phyloP scores from a whole-genome alignment of 495 filamentous ascomycete species.

The Trypethelium eluteriae region DNA sequence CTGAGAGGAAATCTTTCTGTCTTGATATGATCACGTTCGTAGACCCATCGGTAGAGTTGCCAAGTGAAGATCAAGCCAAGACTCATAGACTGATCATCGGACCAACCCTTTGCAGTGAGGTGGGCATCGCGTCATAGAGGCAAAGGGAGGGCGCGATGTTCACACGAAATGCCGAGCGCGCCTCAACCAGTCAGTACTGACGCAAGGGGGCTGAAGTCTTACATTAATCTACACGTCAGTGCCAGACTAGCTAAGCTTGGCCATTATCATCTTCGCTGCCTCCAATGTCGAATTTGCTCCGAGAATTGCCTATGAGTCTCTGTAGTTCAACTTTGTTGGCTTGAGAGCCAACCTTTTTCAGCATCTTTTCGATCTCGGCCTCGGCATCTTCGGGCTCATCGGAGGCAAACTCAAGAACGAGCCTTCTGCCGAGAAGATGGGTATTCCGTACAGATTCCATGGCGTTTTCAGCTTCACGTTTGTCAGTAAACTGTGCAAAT shows the following conservation, averaged over 20 bases:
- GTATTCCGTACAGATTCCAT: slow-evolving; percentile 85
- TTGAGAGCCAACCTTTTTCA: slow-evolving; percentile 84
- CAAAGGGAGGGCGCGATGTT: slow-evolving; percentile 11
- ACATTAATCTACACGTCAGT: not conserved
- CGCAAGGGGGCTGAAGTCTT: not conserved
- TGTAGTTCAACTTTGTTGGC: slow-evolving; percentile 80
- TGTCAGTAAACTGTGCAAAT: slow-evolving; percentile 91
- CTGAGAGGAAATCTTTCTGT: too few relatives aligned
- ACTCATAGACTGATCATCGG: not conserved
- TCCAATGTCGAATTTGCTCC: slow-evolving; percentile 81
- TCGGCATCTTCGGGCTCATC: slow-evolving; percentile 83
- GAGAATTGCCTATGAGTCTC: slow-evolving; percentile 69
- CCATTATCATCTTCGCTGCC: slow-evolving; percentile 50
- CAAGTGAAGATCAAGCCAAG: not conserved
- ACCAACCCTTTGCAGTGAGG: not conserved
- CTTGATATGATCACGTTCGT: too few relatives aligned
- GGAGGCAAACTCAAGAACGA: slow-evolving; percentile 85
- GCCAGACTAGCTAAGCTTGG: not conserved
- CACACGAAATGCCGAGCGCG: not conserved
- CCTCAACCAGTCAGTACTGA: not conserved
- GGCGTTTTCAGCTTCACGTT: slow-evolving; percentile 87
- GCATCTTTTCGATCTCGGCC: slow-evolving; percentile 91
- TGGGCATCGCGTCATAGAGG: not conserved
- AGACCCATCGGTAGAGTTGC: too few relatives aligned
- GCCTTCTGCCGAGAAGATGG: slow-evolving; percentile 78